Evolutionary conservation across 2,329 filamentous ascomycete genomes (phyloP).

Genomic region (Aulographum hederae): DNA sequence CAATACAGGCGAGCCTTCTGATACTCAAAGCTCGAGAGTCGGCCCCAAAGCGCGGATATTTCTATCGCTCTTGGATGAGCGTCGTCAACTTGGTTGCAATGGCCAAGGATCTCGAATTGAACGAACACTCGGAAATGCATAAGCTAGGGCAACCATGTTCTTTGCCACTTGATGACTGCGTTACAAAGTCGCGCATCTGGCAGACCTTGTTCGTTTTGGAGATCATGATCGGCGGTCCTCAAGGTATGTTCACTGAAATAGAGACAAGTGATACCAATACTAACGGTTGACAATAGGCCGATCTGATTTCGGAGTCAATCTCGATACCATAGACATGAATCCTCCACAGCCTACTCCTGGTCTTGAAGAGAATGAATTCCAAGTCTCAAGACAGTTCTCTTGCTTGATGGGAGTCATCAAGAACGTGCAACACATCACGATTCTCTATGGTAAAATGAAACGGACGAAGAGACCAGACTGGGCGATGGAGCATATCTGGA

Average conservation of each 20-base stretch:
- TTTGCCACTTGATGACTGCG: conserved; percentile 53
- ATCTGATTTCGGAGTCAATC: conserved; percentile 57
- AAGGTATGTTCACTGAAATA: conserved; percentile 43
- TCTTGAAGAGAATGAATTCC: conserved; percentile 55
- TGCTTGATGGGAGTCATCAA: conserved; percentile 63
- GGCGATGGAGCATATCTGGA: conserved; percentile 70
- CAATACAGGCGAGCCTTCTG: conserved; percentile 74
- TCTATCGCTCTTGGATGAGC: conserved; percentile 94
- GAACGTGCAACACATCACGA: conserved; percentile 64
- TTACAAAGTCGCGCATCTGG: conserved; percentile 76
- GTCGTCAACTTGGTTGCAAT: conserved; percentile 84
- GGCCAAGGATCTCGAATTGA: conserved; percentile 76
- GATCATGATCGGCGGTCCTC: conserved; percentile 81
- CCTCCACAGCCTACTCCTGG: conserved; percentile 45
- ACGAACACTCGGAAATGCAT: conserved; percentile 73
- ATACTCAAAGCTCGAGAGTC: conserved; percentile 82
- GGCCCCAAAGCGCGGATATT: conserved; percentile 85
- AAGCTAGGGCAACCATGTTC: conserved; percentile 53
- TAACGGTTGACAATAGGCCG: conserved; percentile 36
- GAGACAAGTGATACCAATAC: conserved; percentile 1
- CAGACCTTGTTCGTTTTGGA: conserved; percentile 74
- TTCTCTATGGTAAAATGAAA: conserved; percentile 52
- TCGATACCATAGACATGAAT: conserved; percentile 58
- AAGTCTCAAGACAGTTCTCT: conserved; percentile 66
- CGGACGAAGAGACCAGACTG: conserved; percentile 66